Percentiles rank a stretch among this genome's conserved stretches.
Evolutionary conservation across 2,329 filamentous ascomycete genomes (phyloP).

Genomic region (Claviceps arundinis): DNA sequence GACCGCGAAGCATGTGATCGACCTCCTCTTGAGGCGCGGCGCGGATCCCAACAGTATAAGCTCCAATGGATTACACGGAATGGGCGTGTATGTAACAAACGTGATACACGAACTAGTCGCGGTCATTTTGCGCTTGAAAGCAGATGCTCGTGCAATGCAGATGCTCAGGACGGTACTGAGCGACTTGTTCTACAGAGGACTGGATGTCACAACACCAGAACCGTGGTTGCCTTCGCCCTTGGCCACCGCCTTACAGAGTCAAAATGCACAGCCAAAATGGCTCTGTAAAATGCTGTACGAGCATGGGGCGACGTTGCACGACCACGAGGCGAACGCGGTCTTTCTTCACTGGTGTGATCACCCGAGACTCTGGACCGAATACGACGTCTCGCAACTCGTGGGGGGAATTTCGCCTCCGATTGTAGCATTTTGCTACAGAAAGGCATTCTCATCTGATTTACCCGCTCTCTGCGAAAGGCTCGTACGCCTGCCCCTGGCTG

Average conservation of each 20-base stretch:
- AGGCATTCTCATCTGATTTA: neutral
- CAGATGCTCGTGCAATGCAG: neutral
- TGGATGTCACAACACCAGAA: neutral
- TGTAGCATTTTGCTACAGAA: neutral
- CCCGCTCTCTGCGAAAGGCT: too few species aligned
- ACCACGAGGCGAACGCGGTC: neutral
- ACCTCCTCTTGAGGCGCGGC: neutral
- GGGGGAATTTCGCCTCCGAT: neutral
- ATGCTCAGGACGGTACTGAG: neutral
- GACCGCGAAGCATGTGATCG: neutral
- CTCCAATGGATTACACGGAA: neutral
- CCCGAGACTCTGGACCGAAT: neutral
- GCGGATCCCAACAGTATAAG: neutral
- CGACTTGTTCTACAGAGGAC: neutral
- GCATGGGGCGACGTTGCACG: neutral
- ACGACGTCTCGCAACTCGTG: neutral
- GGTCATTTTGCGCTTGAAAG: neutral
- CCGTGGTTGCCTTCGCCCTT: neutral
- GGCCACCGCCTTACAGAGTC: neutral
- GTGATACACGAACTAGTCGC: neutral
- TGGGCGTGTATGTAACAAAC: neutral
- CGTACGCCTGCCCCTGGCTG: neutral
- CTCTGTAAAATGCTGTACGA: neutral
- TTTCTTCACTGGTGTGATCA: neutral
- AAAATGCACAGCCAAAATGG: neutral